phyloP scores from a whole-genome alignment of 495 filamentous ascomycete genomes.

The Chaetomium cochliodes region DNA sequence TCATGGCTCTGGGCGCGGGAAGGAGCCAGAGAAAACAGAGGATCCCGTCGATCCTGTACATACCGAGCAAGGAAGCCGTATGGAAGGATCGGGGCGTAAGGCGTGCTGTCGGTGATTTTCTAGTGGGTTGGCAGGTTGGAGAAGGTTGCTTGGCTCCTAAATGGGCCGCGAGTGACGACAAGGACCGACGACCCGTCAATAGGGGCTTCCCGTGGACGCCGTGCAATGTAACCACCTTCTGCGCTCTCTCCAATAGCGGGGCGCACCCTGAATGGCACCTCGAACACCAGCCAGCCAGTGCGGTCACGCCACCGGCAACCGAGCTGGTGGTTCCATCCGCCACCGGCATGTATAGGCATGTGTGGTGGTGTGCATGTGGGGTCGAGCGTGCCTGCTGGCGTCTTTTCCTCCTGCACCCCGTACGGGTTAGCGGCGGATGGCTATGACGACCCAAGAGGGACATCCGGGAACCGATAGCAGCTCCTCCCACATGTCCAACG shows the following conservation, averaged over 20 bases:
- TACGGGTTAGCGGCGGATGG: constrained; percentile 13
- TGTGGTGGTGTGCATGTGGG: constrained; percentile 8
- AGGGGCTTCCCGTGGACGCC: constrained; percentile 1
- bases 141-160: neutral
- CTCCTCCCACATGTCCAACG: constrained; percentile 7
- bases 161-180: constrained; percentile 16
- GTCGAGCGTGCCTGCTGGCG: neutral
- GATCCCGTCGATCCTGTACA: neutral
- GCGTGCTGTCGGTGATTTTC: neutral
- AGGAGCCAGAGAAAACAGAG: neutral
- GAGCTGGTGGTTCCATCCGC: constrained; percentile 20
- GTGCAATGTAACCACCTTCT: constrained; percentile 20
- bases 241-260: constrained; percentile 9
- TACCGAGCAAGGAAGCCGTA: constrained; percentile 9
- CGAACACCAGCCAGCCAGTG: neutral
- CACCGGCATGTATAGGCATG: neutral
- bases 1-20: neutral
- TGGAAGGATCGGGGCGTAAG: constrained; percentile 9
- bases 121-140: neutral
- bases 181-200: constrained; percentile 1
- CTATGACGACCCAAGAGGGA: constrained; percentile 21
- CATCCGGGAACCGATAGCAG: constrained; percentile 17
- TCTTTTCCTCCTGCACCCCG: constrained; percentile 7
- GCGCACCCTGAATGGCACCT: neutral
- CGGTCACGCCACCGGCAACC: constrained; percentile 21